These are phyloP conservation scores for Rubia tinctorum DNA, from an alignment of 305 asterid genomes.

Conservation along the genomic window DNA sequence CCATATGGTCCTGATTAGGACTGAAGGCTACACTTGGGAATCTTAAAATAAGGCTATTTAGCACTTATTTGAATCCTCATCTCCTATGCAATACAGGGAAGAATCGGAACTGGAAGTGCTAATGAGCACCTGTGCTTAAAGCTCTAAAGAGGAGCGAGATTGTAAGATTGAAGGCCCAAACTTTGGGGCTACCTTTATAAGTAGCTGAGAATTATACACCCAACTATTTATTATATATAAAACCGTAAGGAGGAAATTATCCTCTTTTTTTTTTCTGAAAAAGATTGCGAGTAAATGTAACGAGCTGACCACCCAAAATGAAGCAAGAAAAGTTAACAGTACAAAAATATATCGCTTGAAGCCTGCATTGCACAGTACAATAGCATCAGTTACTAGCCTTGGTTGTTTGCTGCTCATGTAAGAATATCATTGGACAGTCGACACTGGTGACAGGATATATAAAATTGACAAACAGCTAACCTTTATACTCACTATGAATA, in stretches of 20 bases:
- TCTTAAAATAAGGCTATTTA: neutral
- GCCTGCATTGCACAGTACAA: neutral
- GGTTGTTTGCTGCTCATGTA: neutral
- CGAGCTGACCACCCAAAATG: neutral
- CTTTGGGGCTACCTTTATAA: neutral
- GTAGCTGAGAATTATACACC: neutral
- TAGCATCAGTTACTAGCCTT: slow-evolving; percentile 1
- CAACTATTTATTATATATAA: neutral
- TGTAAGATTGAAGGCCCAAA: neutral
- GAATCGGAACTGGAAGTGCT: neutral
- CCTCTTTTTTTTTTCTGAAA: neutral
- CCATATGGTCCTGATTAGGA: neutral
- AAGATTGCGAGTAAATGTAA: neutral
- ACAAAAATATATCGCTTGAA: neutral
- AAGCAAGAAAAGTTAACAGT: neutral
- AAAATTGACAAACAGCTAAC: neutral
- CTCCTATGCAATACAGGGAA: neutral
- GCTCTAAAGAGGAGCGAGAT: neutral
- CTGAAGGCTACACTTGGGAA: neutral
- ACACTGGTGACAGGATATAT: neutral
- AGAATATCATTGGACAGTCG: neutral
- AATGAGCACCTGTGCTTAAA: neutral
- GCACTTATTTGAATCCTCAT: neutral
- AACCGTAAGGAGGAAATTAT: neutral
- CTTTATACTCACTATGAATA: neutral